Conservation (phyloP, 2,329 filamentous ascomycete species). For the Mycosphaerella sp. region DNA sequence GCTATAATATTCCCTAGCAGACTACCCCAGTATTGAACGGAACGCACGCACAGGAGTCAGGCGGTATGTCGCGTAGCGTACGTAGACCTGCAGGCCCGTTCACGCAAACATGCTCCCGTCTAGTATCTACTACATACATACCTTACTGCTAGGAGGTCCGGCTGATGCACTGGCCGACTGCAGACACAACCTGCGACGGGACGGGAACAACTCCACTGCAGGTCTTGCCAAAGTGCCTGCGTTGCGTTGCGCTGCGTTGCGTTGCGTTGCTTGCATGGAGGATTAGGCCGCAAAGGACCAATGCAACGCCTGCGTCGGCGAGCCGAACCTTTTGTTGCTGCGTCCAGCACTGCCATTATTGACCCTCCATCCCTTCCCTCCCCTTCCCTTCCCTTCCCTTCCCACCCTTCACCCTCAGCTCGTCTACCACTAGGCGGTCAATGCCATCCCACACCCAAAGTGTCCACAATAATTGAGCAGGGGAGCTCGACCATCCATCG, state of each 20-base stretch:
- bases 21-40: slow-evolving; percentile 19
- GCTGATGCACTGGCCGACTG: slow-evolving; percentile 20
- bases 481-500: slow-evolving; percentile 3
- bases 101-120: slow-evolving; percentile 18
- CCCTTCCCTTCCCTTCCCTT: background rate
- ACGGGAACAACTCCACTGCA: slow-evolving; percentile 16
- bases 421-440: slow-evolving; percentile 8
- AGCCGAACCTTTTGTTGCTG: slow-evolving; percentile 16
- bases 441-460: slow-evolving; percentile 7
- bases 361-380: background rate
- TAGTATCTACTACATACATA: no score
- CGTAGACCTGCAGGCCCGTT: slow-evolving; percentile 20
- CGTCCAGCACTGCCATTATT: background rate
- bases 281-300: slow-evolving; percentile 19
- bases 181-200: slow-evolving; percentile 15
- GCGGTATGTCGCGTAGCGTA: slow-evolving; percentile 20
- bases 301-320: slow-evolving; percentile 17
- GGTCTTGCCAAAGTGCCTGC: slow-evolving; percentile 3
- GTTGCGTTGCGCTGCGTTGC: no score
- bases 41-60: slow-evolving; percentile 22
- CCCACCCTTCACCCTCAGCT: background rate
- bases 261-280: slow-evolving; percentile 9
- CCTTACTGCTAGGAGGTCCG: slow-evolving; percentile 4
- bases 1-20: slow-evolving; percentile 18
- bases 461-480: slow-evolving; percentile 5